Evolutionary conservation across 2,329 filamentous ascomycete genomes (phyloP), one percentile per base, ranked within the genome.

Genomic region (Leptodontidium sp.): DNA sequence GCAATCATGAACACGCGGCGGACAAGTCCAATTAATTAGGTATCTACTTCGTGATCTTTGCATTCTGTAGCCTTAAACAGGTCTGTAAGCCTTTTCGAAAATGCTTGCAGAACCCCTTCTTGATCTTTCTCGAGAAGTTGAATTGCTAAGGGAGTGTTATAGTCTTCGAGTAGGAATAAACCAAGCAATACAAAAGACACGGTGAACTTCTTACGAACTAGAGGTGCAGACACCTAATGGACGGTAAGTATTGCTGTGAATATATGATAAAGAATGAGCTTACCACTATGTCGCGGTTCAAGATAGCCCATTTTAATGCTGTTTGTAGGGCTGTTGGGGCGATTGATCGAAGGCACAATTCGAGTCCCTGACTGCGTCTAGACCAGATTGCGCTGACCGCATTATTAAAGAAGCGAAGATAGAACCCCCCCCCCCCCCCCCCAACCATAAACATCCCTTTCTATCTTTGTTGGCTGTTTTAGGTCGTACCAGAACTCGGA

Each of bases 41-140:
- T 1, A 61, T 68, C 66, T 61, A 43, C 52, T 21, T 38, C 43
- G 1, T 17, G 50, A 49, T 61, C 15, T 14, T 26, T 0, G 17
- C 24, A 35, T 21, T 21, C 12, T 59, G n/a, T 29, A 43, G 59
- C 61, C 50, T 64, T 58, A 47, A 61, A 50, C 0, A 62, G 17
- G 58, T 68, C 55, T 15, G 35, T 29, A 58, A 12, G 9, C 14
- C 57, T n/a, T 57, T 57, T 62, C 47, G 24, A 14, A 29, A 68
- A 68, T 9, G 47, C 55, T 62, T 68, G 29, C 15, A 62, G 53
- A 8, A 68, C 17, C 65, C 47, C 43, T 45, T 65, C 17, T 35
- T 68, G 21, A n/a, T 68, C 53, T 53, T 68, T 68, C 57, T 47
- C 55, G 49, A 68, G 62, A 21, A 65, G 49, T 52, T 49, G 32